Conservation (phyloP, 2,329 filamentous ascomycete species). For the Paradendryphiella salina region DNA sequence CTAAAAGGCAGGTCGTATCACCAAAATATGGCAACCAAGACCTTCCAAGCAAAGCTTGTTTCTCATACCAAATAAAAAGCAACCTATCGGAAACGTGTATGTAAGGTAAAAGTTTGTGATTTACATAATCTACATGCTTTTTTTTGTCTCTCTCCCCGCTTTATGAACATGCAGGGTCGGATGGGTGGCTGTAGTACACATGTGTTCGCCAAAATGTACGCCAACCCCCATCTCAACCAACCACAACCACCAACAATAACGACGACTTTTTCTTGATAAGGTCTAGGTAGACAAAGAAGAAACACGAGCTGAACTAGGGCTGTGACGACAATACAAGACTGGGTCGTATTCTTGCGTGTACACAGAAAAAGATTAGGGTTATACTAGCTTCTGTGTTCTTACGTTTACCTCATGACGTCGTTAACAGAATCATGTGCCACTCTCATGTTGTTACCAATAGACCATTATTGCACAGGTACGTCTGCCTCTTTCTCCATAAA, state of each 20-base stretch:
- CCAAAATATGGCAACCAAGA: neutral
- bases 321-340: neutral
- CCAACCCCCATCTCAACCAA: too few relatives aligned
- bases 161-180: too few relatives aligned
- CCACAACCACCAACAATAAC: too few relatives aligned
- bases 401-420: conserved; percentile 1
- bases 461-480: neutral
- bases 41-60: neutral
- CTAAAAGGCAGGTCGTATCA: neutral
- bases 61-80: neutral
- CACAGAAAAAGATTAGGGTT: neutral
- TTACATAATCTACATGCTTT: too few relatives aligned
- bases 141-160: too few relatives aligned
- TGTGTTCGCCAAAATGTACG: too few relatives aligned
- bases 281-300: too few relatives aligned
- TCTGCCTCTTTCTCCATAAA: neutral
- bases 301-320: too few relatives aligned
- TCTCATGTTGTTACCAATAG: neutral
- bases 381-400: neutral
- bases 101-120: too few relatives aligned
- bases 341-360: neutral
- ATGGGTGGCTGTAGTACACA: too few relatives aligned
- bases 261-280: too few relatives aligned
- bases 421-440: neutral
- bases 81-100: neutral